Evolutionary conservation across 2,329 filamentous ascomycete species (phyloP).

Genomic region (Aspergillus novofumigatus): DNA sequence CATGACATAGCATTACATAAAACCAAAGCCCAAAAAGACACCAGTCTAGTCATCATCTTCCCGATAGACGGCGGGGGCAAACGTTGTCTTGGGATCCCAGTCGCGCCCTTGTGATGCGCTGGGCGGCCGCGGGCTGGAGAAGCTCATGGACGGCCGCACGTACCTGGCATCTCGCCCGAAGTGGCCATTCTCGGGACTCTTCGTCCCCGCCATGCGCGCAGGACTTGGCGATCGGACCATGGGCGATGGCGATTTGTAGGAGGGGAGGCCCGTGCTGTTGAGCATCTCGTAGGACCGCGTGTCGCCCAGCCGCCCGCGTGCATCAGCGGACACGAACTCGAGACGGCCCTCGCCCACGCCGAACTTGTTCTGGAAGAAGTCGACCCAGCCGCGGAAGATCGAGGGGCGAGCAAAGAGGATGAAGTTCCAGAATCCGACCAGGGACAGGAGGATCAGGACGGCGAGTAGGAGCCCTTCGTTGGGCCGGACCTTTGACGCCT

Average conservation of each 20-base stretch:
- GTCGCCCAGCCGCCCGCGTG: conserved; percentile 60
- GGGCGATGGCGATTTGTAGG: conserved; percentile 32
- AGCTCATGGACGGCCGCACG: conserved; percentile 45
- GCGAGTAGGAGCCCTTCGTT: conserved; percentile 73
- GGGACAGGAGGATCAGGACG: conserved; percentile 74
- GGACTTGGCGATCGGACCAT: conserved; percentile 23
- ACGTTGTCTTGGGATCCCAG: conserved; percentile 37
- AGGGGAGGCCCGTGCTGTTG: conserved; percentile 17
- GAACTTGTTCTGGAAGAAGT: conserved; percentile 54
- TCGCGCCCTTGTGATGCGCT: conserved; percentile 26
- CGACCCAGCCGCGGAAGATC: conserved; percentile 81
- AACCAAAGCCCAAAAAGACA: background rate
- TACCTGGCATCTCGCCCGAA: conserved; percentile 46
- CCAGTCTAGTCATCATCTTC: conserved; percentile 1
- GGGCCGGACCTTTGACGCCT: conserved; percentile 62
- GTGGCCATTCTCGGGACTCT: conserved; percentile 18
- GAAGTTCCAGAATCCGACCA: conserved; percentile 83
- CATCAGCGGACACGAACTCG: conserved; percentile 89
- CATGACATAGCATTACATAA: background rate
- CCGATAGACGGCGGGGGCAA: conserved; percentile 21
- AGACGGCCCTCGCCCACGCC: conserved; percentile 41
- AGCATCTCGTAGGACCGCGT: conserved; percentile 79
- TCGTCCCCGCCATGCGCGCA: conserved; percentile 9
- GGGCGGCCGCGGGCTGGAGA: conserved; percentile 45
- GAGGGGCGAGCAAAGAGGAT: conserved; percentile 75